phyloP scores from a whole-genome alignment of 2,329 filamentous ascomycete species.

The Xylaria arbuscula region DNA sequence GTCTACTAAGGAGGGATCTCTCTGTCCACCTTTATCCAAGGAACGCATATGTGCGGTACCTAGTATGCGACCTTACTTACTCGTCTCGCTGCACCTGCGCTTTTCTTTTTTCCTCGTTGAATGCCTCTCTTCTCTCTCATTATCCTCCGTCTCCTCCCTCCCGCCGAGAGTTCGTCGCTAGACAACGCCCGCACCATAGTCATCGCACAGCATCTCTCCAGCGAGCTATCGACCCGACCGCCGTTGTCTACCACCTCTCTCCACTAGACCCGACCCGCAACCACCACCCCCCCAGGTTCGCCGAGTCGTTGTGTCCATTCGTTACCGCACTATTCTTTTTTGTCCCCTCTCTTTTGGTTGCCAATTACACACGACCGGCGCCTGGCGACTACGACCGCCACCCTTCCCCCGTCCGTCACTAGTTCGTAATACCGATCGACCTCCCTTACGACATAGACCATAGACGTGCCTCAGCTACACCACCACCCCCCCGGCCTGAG shows the following conservation, averaged over 20 bases:
- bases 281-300: constrained; percentile 37
- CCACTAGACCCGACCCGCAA: constrained; percentile 36
- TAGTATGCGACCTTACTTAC: constrained; percentile 14
- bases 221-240: constrained; percentile 43
- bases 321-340: constrained; percentile 42
- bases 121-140: constrained; percentile 28
- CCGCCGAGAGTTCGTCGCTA: constrained; percentile 35
- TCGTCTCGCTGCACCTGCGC: constrained; percentile 33
- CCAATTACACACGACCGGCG: constrained; percentile 37
- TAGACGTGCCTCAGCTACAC: constrained; percentile 26
- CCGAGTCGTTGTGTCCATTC: constrained; percentile 47
- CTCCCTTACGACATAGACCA: constrained; percentile 27
- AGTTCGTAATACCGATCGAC: constrained; percentile 40
- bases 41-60: constrained; percentile 30
- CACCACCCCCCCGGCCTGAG: constrained; percentile 27
- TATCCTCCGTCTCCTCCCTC: constrained; percentile 34
- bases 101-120: constrained; percentile 31
- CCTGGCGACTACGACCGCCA: constrained; percentile 22
- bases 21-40: constrained; percentile 24
- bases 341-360: constrained; percentile 38
- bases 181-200: constrained; percentile 36
- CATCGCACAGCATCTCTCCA: constrained; percentile 42
- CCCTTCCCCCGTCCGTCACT: constrained; percentile 26
- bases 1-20: constrained; percentile 17
- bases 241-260: constrained; percentile 41